Evolutionary conservation across 495 filamentous ascomycete genomes (phyloP), one percentile per base, ranked within the genome.

Genomic region (Trichoderma parareesei): DNA sequence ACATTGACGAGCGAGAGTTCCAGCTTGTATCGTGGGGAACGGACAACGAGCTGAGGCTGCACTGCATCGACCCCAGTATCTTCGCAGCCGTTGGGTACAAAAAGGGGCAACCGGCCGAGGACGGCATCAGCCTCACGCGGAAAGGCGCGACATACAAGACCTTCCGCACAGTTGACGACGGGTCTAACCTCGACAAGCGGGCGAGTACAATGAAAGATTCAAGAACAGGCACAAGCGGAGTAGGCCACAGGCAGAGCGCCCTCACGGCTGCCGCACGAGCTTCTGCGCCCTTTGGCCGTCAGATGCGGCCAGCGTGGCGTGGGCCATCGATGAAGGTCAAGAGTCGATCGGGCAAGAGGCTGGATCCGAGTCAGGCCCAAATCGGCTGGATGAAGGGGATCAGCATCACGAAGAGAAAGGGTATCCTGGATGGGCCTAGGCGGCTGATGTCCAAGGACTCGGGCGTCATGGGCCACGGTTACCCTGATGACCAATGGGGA

Each of bases 321-420:
- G 76, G 83, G 11, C 78, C 84, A 38, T 85, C 87, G 7, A 89
- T 88, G 84, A 86, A 86, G 69, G 85, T 83, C 2, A 86, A 84
- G 55, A 81, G 79, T 33, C 79, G 76, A 43, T 61, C 80, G 14
- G 76, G 78, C 61, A 86, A 84, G 61, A 81, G 87, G 59, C 79
- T 82, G n/a, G 91, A 92, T 69, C 74, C 76, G 27, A 76, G 73
- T 57, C 72, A 76, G 11, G 74, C 79, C 18, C 91, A 84, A 42
- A 93, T 97, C 65, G 82, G 86, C 14, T 97, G 93, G 93, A 96
- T 97, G 90, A 90, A 87, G 65, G 91, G 92, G 40, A 91, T 97
- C 48, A 94, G 91, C 66, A 92, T 97, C 69, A 84, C 78, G 37
- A 87, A 87, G 67, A 77, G 81, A 62, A 82, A 81, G 61, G 61